Evolutionary conservation across 148 eudicot species (phyloP).

Genomic region (Cornus suecica): DNA sequence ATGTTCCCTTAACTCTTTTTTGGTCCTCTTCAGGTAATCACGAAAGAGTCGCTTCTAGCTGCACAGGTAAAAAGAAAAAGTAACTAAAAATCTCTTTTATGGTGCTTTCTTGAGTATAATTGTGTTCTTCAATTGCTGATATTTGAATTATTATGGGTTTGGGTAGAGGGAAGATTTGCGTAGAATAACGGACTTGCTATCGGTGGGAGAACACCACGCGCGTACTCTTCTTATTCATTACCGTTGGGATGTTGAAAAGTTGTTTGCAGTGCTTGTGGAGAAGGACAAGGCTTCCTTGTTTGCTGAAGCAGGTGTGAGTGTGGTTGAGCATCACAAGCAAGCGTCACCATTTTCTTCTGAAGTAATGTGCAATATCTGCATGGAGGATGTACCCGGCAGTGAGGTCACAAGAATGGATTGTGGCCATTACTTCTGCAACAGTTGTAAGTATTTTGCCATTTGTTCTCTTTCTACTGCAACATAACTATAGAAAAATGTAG

Average conservation of each 20-base stretch:
- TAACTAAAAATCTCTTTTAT: not conserved
- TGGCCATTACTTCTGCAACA: constrained; percentile 68
- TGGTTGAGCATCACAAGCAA: constrained; percentile 24
- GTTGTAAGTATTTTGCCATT: constrained; percentile 39
- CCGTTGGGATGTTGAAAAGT: constrained; percentile 67
- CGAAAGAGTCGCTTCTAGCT: constrained; percentile 56
- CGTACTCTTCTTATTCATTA: constrained; percentile 69
- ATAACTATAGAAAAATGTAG: not conserved
- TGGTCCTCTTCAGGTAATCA: constrained; percentile 49
- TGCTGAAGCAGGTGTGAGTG: constrained; percentile 55
- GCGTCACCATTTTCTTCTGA: constrained; percentile 22
- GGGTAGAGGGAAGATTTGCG: constrained; percentile 61
- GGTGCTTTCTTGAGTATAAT: not conserved
- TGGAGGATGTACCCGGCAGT: constrained; percentile 45
- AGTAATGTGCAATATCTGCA: constrained; percentile 46
- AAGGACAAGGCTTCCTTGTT: constrained; percentile 49
- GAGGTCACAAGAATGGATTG: constrained; percentile 67
- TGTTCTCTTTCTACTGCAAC: not conserved
- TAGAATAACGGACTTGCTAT: constrained; percentile 67
- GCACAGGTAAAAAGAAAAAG: constrained; percentile 45
- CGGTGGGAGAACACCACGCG: constrained; percentile 62
- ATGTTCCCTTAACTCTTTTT: not conserved
- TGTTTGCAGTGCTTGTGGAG: constrained; percentile 55
- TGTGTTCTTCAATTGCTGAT: not conserved
- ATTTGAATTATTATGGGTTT: not conserved